Conservation (phyloP, 1,284 basidiomycete species). For the Cryptococcus sp. region DNA sequence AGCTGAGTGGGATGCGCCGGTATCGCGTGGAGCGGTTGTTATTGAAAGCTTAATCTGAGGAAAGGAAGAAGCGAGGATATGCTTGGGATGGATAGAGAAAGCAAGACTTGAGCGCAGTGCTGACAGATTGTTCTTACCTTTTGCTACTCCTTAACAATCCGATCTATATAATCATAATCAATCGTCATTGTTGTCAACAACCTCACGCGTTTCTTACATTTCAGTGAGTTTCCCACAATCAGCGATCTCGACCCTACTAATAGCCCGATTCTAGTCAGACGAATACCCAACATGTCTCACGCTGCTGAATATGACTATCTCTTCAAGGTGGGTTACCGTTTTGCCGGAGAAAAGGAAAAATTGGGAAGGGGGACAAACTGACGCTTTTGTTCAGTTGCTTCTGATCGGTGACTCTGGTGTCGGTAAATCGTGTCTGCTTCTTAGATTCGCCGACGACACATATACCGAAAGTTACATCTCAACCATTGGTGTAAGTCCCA, state of each 20-base stretch:
- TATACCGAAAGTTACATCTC: slow-evolving; percentile 99
- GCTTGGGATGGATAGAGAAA: too few species aligned
- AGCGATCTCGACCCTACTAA: neutral
- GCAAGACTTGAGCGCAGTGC: too few species aligned
- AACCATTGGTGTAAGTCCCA: slow-evolving; percentile 74
- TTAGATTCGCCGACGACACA: slow-evolving; percentile 98
- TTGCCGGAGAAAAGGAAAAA: neutral
- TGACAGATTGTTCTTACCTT: too few species aligned
- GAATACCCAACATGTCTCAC: slow-evolving; percentile 17
- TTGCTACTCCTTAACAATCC: too few species aligned
- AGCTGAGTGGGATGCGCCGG: too few species aligned
- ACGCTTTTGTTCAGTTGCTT: slow-evolving; percentile 54
- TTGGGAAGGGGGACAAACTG: neutral
- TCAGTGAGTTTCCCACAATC: too few species aligned
- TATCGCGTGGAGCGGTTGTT: too few species aligned
- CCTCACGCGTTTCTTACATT: too few species aligned
- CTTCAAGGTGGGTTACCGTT: slow-evolving; percentile 60
- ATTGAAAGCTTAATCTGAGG: too few species aligned
- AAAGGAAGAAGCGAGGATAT: too few species aligned
- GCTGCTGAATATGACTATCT: slow-evolving; percentile 93
- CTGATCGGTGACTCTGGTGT: slow-evolving; percentile 81
- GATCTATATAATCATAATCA: too few species aligned
- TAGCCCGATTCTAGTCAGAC: neutral
- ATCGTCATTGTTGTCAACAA: too few species aligned
- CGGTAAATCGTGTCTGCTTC: slow-evolving; percentile 93